These are phyloP conservation scores for Eucalyptus pauciflora DNA, from an alignment of 345 rosid species.

Conservation along the genomic window DNA sequence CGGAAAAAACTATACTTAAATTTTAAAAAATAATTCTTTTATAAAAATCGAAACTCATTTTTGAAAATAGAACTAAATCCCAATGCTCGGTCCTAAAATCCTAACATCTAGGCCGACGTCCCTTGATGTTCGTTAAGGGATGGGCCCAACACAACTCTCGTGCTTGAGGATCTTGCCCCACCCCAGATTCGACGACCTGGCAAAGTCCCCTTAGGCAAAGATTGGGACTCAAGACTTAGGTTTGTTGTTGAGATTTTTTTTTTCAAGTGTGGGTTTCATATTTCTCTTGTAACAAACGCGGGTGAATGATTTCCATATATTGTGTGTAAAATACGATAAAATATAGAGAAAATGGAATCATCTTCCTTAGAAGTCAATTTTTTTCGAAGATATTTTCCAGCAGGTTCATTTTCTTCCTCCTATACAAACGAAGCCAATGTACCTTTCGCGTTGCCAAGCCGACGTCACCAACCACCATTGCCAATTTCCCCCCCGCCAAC, in stretches of 20 bases:
- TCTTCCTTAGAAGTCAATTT: not conserved
- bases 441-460: not conserved
- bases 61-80: not conserved
- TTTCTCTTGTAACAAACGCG: not conserved
- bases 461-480: not conserved
- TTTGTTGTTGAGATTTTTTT: not conserved
- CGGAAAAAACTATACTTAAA: too few species aligned
- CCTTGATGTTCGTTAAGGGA: too few species aligned
- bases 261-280: not conserved
- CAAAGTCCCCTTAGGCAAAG: not conserved
- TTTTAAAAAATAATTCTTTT: too few species aligned
- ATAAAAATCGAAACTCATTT: not conserved
- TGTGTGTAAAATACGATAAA: not conserved
- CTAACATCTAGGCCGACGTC: accelerated
- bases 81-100: not conserved
- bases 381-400: not conserved
- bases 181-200: accelerated
- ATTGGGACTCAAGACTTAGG: not conserved
- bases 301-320: not conserved
- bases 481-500: not conserved
- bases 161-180: too few species aligned
- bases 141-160: not conserved
- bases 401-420: not conserved
- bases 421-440: not conserved
- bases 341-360: not conserved